Evolutionary conservation across 768 basidiomycete genomes (phyloP).

Genomic region (Sporobolomyces pararoseus): DNA sequence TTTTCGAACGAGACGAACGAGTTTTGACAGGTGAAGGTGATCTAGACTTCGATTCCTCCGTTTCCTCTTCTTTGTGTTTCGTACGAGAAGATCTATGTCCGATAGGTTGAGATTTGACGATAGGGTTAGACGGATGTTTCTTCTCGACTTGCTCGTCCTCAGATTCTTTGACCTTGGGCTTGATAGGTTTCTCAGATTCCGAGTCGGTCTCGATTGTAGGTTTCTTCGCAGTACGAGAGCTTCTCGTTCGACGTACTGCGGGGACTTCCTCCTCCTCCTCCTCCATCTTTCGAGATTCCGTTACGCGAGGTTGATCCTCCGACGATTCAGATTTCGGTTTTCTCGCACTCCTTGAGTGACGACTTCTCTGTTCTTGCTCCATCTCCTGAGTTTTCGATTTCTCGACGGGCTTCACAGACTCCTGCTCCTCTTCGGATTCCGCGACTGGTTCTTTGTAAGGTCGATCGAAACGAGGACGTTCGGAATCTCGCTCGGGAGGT

Average conservation of each 20-base stretch:
- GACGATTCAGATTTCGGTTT: slow-evolving; percentile 2
- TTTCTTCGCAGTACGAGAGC: background rate
- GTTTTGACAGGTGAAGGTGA: slow-evolving; percentile 5
- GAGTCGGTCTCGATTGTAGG: background rate
- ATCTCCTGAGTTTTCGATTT: background rate
- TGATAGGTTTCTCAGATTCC: background rate
- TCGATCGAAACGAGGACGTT: slow-evolving; percentile 21
- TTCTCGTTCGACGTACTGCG: background rate
- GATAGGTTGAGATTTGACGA: slow-evolving; percentile 28
- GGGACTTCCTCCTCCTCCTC: background rate
- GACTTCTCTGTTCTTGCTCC: background rate
- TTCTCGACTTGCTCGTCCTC: background rate
- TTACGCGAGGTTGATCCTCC: background rate
- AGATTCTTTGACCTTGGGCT: background rate
- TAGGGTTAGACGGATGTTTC: slow-evolving; percentile 7
- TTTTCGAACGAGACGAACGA: slow-evolving; percentile 6
- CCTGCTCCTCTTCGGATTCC: background rate
- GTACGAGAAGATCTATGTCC: background rate
- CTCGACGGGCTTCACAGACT: background rate
- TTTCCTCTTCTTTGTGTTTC: background rate
- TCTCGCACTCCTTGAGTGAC: background rate
- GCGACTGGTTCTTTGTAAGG: slow-evolving; percentile 20
- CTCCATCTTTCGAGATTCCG: no score
- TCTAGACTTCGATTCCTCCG: background rate
- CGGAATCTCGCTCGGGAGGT: background rate